These are phyloP conservation scores for Malbranchea cinnamomea DNA, from an alignment of 2,329 filamentous ascomycete species.

Conservation along the genomic window DNA sequence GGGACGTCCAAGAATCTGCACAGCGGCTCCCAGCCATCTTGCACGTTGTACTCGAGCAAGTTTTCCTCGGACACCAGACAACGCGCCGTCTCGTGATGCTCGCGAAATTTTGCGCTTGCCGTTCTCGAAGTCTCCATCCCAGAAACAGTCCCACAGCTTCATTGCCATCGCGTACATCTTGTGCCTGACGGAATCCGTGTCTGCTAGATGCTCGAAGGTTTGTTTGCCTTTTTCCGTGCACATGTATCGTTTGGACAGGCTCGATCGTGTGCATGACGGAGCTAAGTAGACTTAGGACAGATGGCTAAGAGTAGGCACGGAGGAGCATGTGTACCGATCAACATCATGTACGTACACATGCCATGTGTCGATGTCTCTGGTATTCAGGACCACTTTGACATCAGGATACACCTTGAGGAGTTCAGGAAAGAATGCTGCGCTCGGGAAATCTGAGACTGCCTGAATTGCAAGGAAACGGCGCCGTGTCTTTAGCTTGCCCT, in stretches of 20 bases:
- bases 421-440: conserved; percentile 52
- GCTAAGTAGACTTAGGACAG: conserved; percentile 11
- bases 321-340: not conserved
- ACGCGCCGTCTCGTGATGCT: conserved; percentile 40
- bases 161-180: not conserved
- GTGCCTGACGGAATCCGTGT: not conserved
- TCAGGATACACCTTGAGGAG: conserved; percentile 58
- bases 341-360: conserved; percentile 25
- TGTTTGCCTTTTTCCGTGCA: too few relatives aligned
- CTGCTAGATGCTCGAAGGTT: not conserved
- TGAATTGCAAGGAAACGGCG: conserved; percentile 12
- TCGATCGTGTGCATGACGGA: conserved; percentile 46
- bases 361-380: conserved; percentile 52
- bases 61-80: conserved; percentile 34
- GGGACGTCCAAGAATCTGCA: conserved; percentile 27
- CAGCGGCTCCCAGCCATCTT: conserved; percentile 34
- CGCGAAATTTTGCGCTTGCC: conserved; percentile 47
- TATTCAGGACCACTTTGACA: conserved; percentile 55
- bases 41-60: conserved; percentile 39
- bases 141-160: not conserved
- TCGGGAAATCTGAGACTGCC: conserved; percentile 55
- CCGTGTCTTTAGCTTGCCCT: conserved; percentile 6
- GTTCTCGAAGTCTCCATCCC: conserved; percentile 46
- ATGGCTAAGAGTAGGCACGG: not conserved
- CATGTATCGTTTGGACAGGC: too few relatives aligned